These are phyloP conservation scores for Phytophthora pluvialis DNA, from an alignment of 352 stramenopile species.

Conservation along the genomic window DNA sequence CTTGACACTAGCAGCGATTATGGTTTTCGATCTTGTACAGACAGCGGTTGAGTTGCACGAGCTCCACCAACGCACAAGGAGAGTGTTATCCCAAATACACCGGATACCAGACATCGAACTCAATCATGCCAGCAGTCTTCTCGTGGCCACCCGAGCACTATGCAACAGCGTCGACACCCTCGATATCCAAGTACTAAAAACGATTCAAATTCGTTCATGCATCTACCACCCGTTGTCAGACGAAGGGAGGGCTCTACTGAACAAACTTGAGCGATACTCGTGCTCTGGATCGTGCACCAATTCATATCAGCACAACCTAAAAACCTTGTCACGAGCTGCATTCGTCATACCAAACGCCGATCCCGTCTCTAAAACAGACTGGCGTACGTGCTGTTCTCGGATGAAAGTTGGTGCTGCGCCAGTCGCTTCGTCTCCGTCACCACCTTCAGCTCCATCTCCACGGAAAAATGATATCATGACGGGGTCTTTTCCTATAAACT, in stretches of 20 bases:
- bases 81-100: slow-evolving; percentile 3
- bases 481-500: neutral
- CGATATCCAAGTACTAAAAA: neutral
- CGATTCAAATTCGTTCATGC: slow-evolving; percentile 20
- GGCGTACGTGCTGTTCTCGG: neutral
- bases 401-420: neutral
- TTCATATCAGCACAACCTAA: slow-evolving; percentile 9
- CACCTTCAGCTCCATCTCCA: neutral
- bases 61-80: slow-evolving; percentile 6
- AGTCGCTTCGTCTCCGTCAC: too few relatives aligned
- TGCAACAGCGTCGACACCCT: neutral
- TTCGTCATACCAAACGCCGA: neutral
- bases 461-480: neutral
- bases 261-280: neutral
- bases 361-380: neutral
- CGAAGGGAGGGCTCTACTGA: neutral
- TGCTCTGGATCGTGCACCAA: neutral
- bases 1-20: neutral
- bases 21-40: slow-evolving; percentile 12
- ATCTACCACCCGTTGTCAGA: slow-evolving; percentile 13
- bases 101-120: neutral
- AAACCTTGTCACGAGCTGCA: slow-evolving; percentile 2
- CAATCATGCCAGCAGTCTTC: neutral
- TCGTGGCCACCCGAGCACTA: neutral
- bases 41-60: slow-evolving; percentile 13